Conservation (phyloP, 1,284 basidiomycete genomes). For the Gymnopus androsaceus region DNA sequence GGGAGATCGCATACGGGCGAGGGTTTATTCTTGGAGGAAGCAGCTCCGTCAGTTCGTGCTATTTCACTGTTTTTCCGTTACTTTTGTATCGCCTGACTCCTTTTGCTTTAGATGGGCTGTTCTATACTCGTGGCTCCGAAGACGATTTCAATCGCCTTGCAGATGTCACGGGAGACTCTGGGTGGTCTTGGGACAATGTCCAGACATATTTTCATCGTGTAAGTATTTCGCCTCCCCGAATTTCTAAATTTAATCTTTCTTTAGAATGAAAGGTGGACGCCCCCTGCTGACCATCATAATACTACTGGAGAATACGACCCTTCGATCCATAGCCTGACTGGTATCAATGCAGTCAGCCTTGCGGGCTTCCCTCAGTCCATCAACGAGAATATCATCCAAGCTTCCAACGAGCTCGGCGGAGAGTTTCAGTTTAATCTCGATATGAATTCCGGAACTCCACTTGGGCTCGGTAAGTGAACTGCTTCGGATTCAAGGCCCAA, state of each 20-base stretch:
- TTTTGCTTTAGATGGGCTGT: constrained; percentile 17
- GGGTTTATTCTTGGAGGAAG: constrained; percentile 36
- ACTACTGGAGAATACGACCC: constrained; percentile 21
- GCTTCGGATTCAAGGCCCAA: not conserved
- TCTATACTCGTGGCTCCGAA: constrained; percentile 25
- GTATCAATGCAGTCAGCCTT: constrained; percentile 24
- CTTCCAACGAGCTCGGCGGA: constrained; percentile 18
- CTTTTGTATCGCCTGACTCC: not conserved
- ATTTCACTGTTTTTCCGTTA: not conserved
- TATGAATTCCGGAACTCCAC: constrained; percentile 26
- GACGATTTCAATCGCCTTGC: constrained; percentile 25
- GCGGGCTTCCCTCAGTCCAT: constrained; percentile 19
- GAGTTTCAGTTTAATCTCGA: constrained; percentile 26
- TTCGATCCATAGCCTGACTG: constrained; percentile 20
- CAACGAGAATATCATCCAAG: constrained; percentile 20
- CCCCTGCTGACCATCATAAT: constrained; percentile 25
- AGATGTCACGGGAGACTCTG: constrained; percentile 22
- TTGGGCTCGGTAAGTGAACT: constrained; percentile 25
- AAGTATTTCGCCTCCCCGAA: not conserved
- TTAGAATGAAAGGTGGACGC: constrained; percentile 24
- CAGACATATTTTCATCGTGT: constrained; percentile 26
- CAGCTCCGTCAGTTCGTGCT: constrained; percentile 33
- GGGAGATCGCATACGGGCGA: constrained; percentile 28
- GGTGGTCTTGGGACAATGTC: constrained; percentile 27
- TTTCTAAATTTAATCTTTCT: not conserved